Conservation (phyloP, 2,329 filamentous ascomycete genomes). For the Penicillium sp. region DNA sequence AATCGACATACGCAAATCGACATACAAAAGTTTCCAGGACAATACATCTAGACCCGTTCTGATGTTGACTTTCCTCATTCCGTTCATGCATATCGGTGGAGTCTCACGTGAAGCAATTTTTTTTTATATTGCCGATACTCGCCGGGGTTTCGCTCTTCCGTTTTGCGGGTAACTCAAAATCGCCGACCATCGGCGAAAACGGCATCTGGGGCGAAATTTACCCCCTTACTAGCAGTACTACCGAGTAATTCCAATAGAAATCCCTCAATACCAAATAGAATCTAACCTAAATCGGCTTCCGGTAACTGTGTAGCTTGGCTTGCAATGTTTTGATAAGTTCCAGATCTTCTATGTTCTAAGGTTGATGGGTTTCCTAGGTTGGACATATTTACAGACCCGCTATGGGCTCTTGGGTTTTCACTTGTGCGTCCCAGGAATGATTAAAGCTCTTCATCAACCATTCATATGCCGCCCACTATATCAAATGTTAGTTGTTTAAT, state of each 20-base stretch:
- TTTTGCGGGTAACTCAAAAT: constrained; percentile 28
- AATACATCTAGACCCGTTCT: constrained; percentile 3
- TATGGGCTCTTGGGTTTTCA: neutral
- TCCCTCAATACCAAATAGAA: constrained; percentile 28
- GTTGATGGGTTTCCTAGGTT: neutral
- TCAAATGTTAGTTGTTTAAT: constrained; percentile 11
- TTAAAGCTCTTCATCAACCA: constrained; percentile 66
- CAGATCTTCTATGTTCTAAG: neutral
- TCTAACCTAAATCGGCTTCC: constrained; percentile 25
- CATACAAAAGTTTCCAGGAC: constrained; percentile 5
- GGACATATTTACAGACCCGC: neutral
- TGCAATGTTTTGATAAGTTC: neutral
- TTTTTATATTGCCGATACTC: constrained; percentile 35
- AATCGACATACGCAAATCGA: constrained; percentile 9
- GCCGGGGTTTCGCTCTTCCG: constrained; percentile 28
- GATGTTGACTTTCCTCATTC: constrained; percentile 6
- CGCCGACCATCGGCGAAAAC: constrained; percentile 33
- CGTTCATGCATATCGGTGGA: constrained; percentile 16
- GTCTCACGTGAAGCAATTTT: constrained; percentile 25
- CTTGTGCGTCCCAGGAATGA: constrained; percentile 17
- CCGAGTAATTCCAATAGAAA: constrained; percentile 29
- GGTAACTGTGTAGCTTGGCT: constrained; percentile 20
- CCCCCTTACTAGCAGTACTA: constrained; percentile 30
- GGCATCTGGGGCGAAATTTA: constrained; percentile 30
- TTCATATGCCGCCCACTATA: constrained; percentile 85